Base-by-base conservation (phyloP, 352 stramenopile species). In the Phytopythium chamaehyphon region DNA sequence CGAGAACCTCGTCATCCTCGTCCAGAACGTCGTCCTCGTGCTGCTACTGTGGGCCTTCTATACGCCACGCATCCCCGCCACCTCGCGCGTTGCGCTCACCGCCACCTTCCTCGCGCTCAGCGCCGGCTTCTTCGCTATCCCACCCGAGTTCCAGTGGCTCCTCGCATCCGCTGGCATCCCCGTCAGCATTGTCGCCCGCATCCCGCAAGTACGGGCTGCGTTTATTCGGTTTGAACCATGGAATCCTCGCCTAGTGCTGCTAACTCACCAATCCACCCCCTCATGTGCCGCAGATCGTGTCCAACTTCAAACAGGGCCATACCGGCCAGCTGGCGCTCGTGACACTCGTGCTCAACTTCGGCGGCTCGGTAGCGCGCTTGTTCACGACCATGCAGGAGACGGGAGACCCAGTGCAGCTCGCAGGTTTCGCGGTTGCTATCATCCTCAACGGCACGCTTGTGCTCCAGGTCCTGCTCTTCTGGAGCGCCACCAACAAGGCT, bases 351-450 rank as follows among this genome's bases (percentile, higher is more conserved):
- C 73, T 93, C 35, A 96, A 93, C 62, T 74, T 94, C 56, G 82
- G 63, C 14, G 86, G 86, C 18, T 90, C 82, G 0, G 55, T 91
- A 42, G 86, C 86, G 33, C 80, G 86, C 1, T 69, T 96, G 48
- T 96, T 96, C 62, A 96, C 86, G 19, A 94, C 84, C 15, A 61
- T 96, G 51, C 82, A 94, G 69, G 83, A 93, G 71, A 93, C 83
- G 11, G 83, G 83, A 2, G 83, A 93, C 47, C 62, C 69, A 9
- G 76, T 92, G 51, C 72, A 88, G 58, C 61, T 93, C 8, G 63
- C 69, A 14, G 78, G 76, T 37, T 92, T 90, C 35, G 65, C 70
- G 22, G 81, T 95, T 31, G 74, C 65, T 12, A 86, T 90, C 37
- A 40, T 86, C 38, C 74, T 95, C 22, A 95, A 95, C 53, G 71